phyloP scores from a whole-genome alignment of 371 early-diverging fungal genomes.

The Haplosporangium sp. region DNA sequence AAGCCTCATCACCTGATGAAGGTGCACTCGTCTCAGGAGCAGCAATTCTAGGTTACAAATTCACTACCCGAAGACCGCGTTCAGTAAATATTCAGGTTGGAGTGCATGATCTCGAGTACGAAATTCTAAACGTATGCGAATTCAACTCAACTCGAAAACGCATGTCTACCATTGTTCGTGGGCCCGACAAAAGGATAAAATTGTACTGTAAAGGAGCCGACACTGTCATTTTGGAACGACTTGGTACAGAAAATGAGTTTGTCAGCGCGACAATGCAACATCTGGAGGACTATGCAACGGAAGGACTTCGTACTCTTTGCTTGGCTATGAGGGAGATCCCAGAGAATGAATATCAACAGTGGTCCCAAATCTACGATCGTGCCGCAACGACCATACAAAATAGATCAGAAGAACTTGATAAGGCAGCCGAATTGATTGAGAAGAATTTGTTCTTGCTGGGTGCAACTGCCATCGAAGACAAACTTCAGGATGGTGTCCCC shows the following conservation, averaged over 20 bases:
- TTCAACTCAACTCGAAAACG: conserved; percentile 98
- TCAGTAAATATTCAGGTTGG: conserved; percentile 83
- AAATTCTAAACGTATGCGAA: conserved; percentile 95
- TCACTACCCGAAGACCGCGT: conserved; percentile 87
- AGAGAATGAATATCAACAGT: conserved; percentile 88
- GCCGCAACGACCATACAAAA: conserved; percentile 92
- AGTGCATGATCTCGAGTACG: conserved; percentile 78
- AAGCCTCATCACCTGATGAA: conserved; percentile 94
- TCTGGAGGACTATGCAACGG: conserved; percentile 91
- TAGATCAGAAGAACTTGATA: conserved; percentile 88
- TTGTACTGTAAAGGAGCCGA: conserved; percentile 99
- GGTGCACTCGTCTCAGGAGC: conserved; percentile 92
- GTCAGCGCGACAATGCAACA: conserved; percentile 81
- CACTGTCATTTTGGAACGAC: conserved; percentile 95
- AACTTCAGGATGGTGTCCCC: conserved; percentile 97
- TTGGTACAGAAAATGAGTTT: conserved; percentile 80
- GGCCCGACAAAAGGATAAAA: conserved; percentile 91
- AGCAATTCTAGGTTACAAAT: conserved; percentile 68
- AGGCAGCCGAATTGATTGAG: conserved; percentile 95
- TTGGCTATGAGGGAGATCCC: conserved; percentile 94
- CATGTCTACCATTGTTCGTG: conserved; percentile 93
- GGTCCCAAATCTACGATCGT: conserved; percentile 86
- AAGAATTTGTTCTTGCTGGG: conserved; percentile 92
- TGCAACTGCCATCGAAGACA: conserved; percentile 99
- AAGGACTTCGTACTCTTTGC: conserved; percentile 95